Base-by-base conservation (phyloP, 164 flowering plant genomes). In the Macadamia integrifolia region DNA sequence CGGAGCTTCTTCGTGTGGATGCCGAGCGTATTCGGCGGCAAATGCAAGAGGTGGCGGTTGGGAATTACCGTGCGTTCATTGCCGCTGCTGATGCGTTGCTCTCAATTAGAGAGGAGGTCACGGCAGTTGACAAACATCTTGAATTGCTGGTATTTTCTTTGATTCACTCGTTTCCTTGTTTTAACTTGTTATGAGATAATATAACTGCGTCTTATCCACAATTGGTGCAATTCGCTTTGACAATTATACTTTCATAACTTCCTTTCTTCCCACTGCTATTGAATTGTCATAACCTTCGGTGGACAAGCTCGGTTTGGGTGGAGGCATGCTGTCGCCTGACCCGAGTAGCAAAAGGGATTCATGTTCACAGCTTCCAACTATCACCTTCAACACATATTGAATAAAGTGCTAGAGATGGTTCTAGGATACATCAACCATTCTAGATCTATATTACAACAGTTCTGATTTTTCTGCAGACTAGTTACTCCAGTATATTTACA, bases 1-100 rank as follows among this genome's bases (percentile, higher is more conserved):
- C 97, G 62, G 98, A 94, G 86, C 85, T 94, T 29, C 85, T 94
- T 44, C 85, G 97, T 12, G 98, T 94, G 1, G 98, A 94, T 84
- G 92, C 93, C 14, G 98, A 94, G 86, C 80, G 97, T 35, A 88
- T 94, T 58, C 82, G 80, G 78, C 67, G 95, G 82, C 98, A 94
- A 77, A 94, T 94, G 96, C 97, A 91, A 75, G 97, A 94, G 77
- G 97, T 94, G 68, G 98, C 98, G 6, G 97, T 94, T 4, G 86
- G 87, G 5, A 94, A 92, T 70, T 94, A 94, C 76, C 86, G 97
- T 2, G 93, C 97, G 0, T 94, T 94, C 78, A 94, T 94, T 64
- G 85, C 96, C 6, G 97, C 97, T 0, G 92, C 97, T 0, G 97
- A 91, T 78, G 95, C 98, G 0, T 77, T 94, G 82, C 81, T 77